Percentiles rank a stretch among this genome's conserved stretches.
Evolutionary conservation across 495 filamentous ascomycete species (phyloP).

Genomic region (Apodospora peruviana): DNA sequence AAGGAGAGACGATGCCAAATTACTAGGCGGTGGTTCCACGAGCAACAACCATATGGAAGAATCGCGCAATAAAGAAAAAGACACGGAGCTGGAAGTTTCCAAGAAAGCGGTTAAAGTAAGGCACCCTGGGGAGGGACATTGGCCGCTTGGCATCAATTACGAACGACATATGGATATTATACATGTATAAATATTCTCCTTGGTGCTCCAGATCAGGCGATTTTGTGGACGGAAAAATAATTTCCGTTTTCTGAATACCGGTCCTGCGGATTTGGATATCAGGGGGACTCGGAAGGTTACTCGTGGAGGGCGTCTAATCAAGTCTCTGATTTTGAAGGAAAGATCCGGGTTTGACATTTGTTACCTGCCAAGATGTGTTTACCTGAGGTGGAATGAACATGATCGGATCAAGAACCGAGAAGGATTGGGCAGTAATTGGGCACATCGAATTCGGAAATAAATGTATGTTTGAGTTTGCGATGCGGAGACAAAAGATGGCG

Average conservation of each 20-base stretch:
- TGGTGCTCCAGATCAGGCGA: not conserved
- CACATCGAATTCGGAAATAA: no score
- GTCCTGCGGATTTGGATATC: no score
- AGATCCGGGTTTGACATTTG: no score
- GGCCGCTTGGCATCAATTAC: not conserved
- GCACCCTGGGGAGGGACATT: not conserved
- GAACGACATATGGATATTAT: not conserved
- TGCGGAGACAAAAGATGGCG: no score
- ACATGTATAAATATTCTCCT: not conserved
- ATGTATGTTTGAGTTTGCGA: not conserved
- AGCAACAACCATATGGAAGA: conserved; percentile 5
- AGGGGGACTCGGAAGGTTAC: no score
- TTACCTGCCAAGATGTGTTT: no score
- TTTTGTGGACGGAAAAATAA: not conserved
- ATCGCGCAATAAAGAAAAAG: not conserved
- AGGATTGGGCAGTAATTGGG: no score
- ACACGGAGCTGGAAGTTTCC: not conserved
- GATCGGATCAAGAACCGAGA: no score
- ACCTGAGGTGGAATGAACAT: no score
- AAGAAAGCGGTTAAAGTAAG: conserved; percentile 1
- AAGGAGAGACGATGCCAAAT: not conserved
- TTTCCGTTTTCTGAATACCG: no score
- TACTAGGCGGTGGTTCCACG: not conserved
- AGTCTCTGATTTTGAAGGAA: no score
- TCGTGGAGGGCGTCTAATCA: no score